Conservation (phyloP, 1,139 yeast genomes). For the Candida sanyaensis region DNA sequence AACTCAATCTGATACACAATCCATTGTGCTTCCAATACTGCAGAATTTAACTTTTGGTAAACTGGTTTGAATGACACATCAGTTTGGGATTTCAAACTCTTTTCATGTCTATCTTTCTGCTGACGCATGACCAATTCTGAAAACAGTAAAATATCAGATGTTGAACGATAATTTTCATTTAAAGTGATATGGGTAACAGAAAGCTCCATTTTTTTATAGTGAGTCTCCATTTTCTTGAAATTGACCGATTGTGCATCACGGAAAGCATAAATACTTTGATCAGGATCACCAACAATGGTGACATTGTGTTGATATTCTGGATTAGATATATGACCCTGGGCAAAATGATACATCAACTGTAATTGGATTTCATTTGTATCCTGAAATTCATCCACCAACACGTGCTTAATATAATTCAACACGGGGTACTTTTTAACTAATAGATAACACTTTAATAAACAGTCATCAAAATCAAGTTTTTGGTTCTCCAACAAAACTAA, state of each 20-base stretch:
- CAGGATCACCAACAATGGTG: constrained; percentile 95
- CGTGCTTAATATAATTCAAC: constrained; percentile 59
- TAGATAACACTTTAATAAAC: constrained; percentile 56
- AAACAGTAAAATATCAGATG: constrained; percentile 60
- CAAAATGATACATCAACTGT: constrained; percentile 62
- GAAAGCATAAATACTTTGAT: constrained; percentile 90
- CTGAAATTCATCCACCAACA: constrained; percentile 91
- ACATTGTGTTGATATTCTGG: constrained; percentile 43
- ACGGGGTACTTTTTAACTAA: constrained; percentile 50
- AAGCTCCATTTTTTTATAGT: constrained; percentile 33
- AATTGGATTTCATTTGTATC: constrained; percentile 84
- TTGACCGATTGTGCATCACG: constrained; percentile 77
- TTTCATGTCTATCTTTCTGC: constrained; percentile 47
- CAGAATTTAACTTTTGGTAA: constrained; percentile 37
- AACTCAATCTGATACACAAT: constrained; percentile 57
- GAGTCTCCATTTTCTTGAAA: constrained; percentile 57
- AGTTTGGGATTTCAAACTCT: constrained; percentile 50
- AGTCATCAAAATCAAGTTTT: constrained; percentile 81
- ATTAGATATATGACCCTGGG: constrained; percentile 36
- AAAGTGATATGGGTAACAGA: constrained; percentile 41
- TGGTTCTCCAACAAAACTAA: constrained; percentile 37
- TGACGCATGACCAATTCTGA: constrained; percentile 72
- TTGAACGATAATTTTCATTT: constrained; percentile 78
- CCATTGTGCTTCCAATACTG: constrained; percentile 57
- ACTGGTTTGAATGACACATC: constrained; percentile 48